phyloP scores from a whole-genome alignment of 164 flowering plant genomes.

The Umbellularia californica region DNA sequence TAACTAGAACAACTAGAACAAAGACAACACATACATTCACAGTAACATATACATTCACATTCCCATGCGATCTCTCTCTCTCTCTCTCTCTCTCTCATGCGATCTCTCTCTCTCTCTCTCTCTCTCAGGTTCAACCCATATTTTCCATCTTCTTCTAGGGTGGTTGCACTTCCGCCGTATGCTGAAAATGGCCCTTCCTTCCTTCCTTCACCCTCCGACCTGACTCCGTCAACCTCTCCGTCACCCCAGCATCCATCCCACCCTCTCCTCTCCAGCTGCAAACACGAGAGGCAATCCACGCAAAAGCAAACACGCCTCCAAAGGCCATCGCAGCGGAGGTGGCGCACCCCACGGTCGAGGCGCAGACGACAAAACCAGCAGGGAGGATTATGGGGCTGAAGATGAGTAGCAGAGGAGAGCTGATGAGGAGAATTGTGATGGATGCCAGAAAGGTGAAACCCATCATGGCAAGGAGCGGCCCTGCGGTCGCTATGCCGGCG shows the following conservation, averaged over 20 bases:
- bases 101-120: background rate
- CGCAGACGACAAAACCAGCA: conserved; percentile 10
- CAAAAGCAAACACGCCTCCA: conserved; percentile 21
- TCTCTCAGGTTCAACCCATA: no score
- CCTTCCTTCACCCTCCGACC: conserved; percentile 11
- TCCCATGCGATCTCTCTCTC: background rate
- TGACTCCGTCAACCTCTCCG: conserved; percentile 1
- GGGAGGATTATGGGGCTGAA: conserved; percentile 27
- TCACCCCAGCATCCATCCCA: background rate
- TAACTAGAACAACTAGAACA: no score
- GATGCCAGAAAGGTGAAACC: conserved; percentile 22
- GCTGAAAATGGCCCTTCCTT: conserved; percentile 9
- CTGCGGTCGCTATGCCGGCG: conserved; percentile 20
- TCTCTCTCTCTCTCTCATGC: background rate
- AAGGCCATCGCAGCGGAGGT: conserved; percentile 16
- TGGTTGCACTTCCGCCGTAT: conserved; percentile 3
- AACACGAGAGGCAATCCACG: conserved; percentile 10
- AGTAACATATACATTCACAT: background rate
- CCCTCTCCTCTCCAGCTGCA: background rate
- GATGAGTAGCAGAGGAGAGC: conserved; percentile 26
- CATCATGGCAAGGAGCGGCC: conserved; percentile 24
- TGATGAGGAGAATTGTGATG: conserved; percentile 18
- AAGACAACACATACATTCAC: background rate
- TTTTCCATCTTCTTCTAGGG: background rate
- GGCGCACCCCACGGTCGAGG: conserved; percentile 19